Evolutionary conservation across 2,329 filamentous ascomycete genomes (phyloP), one percentile per base, ranked within the genome.

Genomic region (Teratosphaeria gauchensis): DNA sequence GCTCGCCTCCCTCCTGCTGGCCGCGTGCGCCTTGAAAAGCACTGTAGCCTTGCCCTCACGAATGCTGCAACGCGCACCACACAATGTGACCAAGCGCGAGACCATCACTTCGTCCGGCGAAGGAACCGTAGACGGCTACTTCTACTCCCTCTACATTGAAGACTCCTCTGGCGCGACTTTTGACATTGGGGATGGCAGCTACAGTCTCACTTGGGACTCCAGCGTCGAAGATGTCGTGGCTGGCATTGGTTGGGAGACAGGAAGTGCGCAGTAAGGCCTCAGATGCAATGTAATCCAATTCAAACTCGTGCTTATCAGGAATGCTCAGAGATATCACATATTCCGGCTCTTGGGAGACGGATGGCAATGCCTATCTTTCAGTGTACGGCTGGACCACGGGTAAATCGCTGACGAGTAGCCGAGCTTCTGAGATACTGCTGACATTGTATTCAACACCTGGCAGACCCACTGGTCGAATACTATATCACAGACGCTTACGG

Each of bases 401-500:
- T 28, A 28, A 4, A 4, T 48, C 42, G 55, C 33, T 54, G 32
- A n/a, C 52, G 42, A 19, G 33, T 53, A 24, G 24, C 56, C 2
- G 56, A 53, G n/a, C 51, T 14, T 3, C 16, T 14, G 16, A 14
- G 16, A 14, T 19, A 5, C 2, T 24, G 51, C 14, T 53, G 51
- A 19, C 14, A 4, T 14, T 19, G 2, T 53, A 53, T 14, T 14
- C 51, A 28, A 2, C 24, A 28, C 4, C 24, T 28, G 24, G 24
- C 24, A 31, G 76, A 74, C 65, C 79, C 79, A 0, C 71, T 82
- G 14, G 74, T 83, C 64, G 81, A 84, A 64, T 83, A 83, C 73
- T 84, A 84, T 72, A 78, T 84, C 59, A 74, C 83, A 61, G 82
- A 84, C 60, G 70, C 74, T 12, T 79, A 77, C 66, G 80, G 78